phyloP scores from a whole-genome alignment of 495 filamentous ascomycete genomes.

The Echria macrotheca region DNA sequence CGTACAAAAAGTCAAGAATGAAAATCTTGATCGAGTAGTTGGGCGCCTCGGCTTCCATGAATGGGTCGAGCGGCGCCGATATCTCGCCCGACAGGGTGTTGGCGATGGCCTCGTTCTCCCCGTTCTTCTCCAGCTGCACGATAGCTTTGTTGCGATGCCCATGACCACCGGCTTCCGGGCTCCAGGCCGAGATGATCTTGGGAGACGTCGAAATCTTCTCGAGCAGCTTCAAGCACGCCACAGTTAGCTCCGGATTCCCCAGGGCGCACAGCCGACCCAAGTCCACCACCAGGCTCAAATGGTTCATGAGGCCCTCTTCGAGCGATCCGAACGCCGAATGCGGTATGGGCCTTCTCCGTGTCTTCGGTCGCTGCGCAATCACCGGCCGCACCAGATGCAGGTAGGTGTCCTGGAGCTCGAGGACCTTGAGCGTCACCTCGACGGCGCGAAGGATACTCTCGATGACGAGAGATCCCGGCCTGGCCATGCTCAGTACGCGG shows the following conservation, averaged over 20 bases:
- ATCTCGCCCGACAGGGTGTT: slow-evolving; percentile 62
- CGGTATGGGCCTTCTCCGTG: slow-evolving; percentile 44
- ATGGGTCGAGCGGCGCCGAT: slow-evolving; percentile 56
- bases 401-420: slow-evolving; percentile 88
- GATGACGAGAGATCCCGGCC: slow-evolving; percentile 68
- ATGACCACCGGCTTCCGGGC: slow-evolving; percentile 40
- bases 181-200: slow-evolving; percentile 59
- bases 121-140: slow-evolving; percentile 65
- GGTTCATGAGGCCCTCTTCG: slow-evolving; percentile 84
- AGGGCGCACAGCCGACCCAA: slow-evolving; percentile 80
- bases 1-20: slow-evolving; percentile 76
- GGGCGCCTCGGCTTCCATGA: slow-evolving; percentile 54
- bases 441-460: slow-evolving; percentile 67
- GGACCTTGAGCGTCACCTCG: slow-evolving; percentile 70
- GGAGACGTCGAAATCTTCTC: slow-evolving; percentile 78
- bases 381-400: slow-evolving; percentile 76
- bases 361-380: slow-evolving; percentile 33
- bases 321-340: slow-evolving; percentile 75
- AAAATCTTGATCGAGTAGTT: slow-evolving; percentile 71
- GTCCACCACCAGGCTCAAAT: slow-evolving; percentile 67
- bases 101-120: slow-evolving; percentile 63
- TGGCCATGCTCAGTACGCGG: slow-evolving; percentile 56
- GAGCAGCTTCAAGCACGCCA: slow-evolving; percentile 71
- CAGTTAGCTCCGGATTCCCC: slow-evolving; percentile 66
- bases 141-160: slow-evolving; percentile 71